Evolutionary conservation across 169 alveolate genomes (phyloP).

Genomic region (Eimeria maxima): DNA sequence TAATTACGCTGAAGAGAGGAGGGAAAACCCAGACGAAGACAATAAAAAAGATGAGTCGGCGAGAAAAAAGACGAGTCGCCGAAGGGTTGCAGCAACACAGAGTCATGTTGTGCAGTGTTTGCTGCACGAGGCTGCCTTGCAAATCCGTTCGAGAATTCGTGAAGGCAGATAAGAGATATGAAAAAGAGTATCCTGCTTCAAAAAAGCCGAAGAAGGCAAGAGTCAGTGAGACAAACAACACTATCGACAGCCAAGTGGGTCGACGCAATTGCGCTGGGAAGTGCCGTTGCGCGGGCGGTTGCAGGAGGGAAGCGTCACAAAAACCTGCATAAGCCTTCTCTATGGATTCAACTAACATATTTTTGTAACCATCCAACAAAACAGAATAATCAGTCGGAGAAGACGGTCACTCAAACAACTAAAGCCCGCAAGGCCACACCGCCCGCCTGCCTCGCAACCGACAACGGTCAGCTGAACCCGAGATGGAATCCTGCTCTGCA

Average conservation of each 20-base stretch:
- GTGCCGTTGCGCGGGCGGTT: background rate
- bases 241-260: background rate
- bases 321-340: background rate
- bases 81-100: background rate
- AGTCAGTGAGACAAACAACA: background rate
- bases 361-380: background rate
- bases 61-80: background rate
- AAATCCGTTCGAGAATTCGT: background rate
- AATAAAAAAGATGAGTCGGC: background rate
- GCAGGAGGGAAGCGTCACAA: background rate
- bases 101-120: background rate
- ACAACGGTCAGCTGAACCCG: slow-evolving; percentile 23
- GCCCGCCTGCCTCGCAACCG: slow-evolving; percentile 51
- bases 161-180: background rate
- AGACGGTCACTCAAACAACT: background rate
- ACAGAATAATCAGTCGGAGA: background rate
- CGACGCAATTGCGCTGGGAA: background rate
- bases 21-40: background rate
- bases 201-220: background rate
- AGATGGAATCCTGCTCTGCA: background rate
- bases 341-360: background rate
- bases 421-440: background rate
- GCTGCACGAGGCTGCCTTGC: background rate
- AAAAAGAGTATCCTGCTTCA: background rate
- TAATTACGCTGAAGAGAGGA: background rate